These are phyloP conservation scores for Leishmania lainsoni DNA, from an alignment of 208 protist species.

Conservation along the genomic window DNA sequence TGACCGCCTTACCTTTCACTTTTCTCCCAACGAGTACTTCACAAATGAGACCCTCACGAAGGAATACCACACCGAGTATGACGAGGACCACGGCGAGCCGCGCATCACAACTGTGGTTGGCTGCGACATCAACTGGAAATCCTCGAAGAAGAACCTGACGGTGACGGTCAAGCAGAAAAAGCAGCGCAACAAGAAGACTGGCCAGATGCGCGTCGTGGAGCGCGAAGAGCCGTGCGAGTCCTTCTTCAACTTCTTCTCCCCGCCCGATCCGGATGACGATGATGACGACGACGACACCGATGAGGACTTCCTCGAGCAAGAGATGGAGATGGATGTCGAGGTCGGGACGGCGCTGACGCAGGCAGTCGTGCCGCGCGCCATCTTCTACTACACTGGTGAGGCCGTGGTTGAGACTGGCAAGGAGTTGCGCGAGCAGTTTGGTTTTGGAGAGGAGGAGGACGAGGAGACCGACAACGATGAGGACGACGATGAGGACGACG, in stretches of 20 bases:
- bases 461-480: slow-evolving; percentile 58
- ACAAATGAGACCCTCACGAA: slow-evolving; percentile 89
- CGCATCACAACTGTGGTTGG: slow-evolving; percentile 70
- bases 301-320: slow-evolving; percentile 59
- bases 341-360: slow-evolving; percentile 75
- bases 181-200: slow-evolving; percentile 88
- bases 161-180: slow-evolving; percentile 89
- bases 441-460: slow-evolving; percentile 39
- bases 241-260: slow-evolving; percentile 95
- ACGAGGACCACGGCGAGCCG: slow-evolving; percentile 76
- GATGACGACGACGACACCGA: slow-evolving; percentile 64
- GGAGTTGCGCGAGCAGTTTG: slow-evolving; percentile 38
- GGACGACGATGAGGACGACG: slow-evolving; percentile 57
- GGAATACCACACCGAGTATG: slow-evolving; percentile 82
- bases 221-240: slow-evolving; percentile 82
- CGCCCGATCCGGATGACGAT: slow-evolving; percentile 40
- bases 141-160: slow-evolving; percentile 77
- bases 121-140: slow-evolving; percentile 85
- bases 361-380: slow-evolving; percentile 82
- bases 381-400: slow-evolving; percentile 91
- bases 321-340: slow-evolving; percentile 84
- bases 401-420: slow-evolving; percentile 64
- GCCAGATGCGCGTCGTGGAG: slow-evolving; percentile 79
- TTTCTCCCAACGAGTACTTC: slow-evolving; percentile 92
- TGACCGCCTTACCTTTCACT: slow-evolving; percentile 85